Base-by-base conservation (phyloP, 2,329 filamentous ascomycete genomes). In the Harringtonia aguacate region DNA sequence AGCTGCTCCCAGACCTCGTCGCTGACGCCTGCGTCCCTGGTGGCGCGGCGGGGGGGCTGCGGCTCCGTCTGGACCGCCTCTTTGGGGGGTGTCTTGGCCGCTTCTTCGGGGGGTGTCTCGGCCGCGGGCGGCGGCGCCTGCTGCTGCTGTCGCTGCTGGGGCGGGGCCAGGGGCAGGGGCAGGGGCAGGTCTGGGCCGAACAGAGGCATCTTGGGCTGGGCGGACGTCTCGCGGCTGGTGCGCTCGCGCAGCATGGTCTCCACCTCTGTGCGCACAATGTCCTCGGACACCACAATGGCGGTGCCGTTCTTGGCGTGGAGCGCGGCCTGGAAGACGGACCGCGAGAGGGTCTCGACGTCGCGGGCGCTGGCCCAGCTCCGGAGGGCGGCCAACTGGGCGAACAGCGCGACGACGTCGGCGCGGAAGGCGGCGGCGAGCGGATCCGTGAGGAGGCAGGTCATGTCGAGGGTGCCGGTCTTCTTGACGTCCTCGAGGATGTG, bases 1-100 rank as follows among this genome's bases (percentile, higher is more conserved):
- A 84, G 70, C 50, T 81, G 73, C 2, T 68, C 59, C 81, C 80
- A 85, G 1, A 75, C 61, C 7, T 60, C 72, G 39, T 84, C 77
- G 5, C 66, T 70, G 0, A 84, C 78, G 0, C 73, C 73, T 0
- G 64, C 56, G 46, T 85, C 81, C 13, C 79, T 68, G 5, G 52
- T 46, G 2, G 46, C 33, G 13, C 10, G 6, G 24, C 10, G 24
- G 10, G 24, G 10, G 24, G n/a, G n/a, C n/a, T 27, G 24, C 7
- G 24, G 24, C 10, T 7, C 24, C 24, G 24, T 27, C 10, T 27
- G 7, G 24, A 27, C 24, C 6, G 24, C 24, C 24, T 6, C 24
- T 10, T 8, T 34, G 9, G 27, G 7, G 10, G 12, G 18, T 27
- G n/a, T 31, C 17, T 24, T 14, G 5, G 15, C 13, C n/a, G 17